phyloP scores from a whole-genome alignment of 768 basidiomycete genomes.

The Amanita brunnescens region DNA sequence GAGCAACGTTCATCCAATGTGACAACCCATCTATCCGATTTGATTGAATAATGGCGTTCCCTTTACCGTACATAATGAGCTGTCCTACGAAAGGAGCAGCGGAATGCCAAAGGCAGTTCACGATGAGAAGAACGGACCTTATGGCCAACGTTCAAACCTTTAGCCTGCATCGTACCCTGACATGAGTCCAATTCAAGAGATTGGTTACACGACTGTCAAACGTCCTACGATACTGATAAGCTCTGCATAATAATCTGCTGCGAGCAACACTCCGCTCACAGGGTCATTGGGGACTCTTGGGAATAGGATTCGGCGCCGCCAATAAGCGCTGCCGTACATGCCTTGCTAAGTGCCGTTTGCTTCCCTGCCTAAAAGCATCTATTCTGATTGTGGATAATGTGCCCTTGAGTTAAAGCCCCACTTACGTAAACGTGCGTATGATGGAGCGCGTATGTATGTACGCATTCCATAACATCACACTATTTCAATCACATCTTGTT shows the following conservation, averaged over 20 bases:
- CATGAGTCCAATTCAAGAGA: neutral
- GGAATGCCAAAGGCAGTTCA: neutral
- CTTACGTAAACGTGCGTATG: neutral
- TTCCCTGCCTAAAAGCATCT: neutral
- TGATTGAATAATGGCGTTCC: neutral
- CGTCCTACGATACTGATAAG: constrained; percentile 1
- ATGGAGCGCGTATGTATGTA: neutral
- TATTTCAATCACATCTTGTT: neutral
- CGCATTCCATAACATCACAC: neutral
- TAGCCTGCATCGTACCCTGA: neutral
- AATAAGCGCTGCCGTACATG: neutral
- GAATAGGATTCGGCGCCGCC: neutral
- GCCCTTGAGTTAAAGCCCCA: neutral
- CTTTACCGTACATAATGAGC: neutral
- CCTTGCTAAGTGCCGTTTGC: no score
- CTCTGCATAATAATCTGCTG: neutral
- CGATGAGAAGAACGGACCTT: constrained; percentile 1
- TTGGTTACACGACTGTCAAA: neutral
- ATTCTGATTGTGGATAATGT: neutral
- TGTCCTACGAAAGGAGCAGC: neutral
- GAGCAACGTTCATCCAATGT: neutral
- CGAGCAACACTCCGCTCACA: neutral
- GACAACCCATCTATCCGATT: neutral
- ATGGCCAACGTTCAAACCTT: neutral
- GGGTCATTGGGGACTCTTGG: constrained; percentile 3